A percentile compares a stretch with the other conserved stretches of the same genome.
Conservation (phyloP, 2,329 filamentous ascomycete species). For the Pestalotiopsis sp. region DNA sequence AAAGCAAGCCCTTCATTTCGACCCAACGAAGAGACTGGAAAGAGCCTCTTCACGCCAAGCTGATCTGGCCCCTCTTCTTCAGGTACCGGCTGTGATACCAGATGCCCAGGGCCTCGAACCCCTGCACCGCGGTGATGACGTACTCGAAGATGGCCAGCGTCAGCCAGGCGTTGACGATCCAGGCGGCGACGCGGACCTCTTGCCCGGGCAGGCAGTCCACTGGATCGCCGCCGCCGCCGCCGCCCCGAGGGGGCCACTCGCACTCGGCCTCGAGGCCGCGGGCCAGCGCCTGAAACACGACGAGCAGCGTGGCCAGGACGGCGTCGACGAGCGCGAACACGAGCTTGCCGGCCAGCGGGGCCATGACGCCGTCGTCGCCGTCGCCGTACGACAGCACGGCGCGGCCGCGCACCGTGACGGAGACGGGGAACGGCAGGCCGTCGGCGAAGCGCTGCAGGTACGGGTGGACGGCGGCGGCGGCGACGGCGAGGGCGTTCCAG, state of each 20-base stretch:
- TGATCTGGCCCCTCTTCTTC: conserved; percentile 16
- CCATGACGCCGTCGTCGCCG: conserved; percentile 14
- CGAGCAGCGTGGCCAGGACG: conserved; percentile 12
- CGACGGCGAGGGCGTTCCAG: conserved; percentile 14
- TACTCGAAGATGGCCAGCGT: conserved; percentile 12
- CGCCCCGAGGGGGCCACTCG: background rate
- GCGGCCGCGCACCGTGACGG: conserved; percentile 11
- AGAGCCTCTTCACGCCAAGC: conserved; percentile 8
- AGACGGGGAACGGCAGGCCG: conserved; percentile 15
- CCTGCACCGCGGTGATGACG: conserved; percentile 9
- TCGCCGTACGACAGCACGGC: conserved; percentile 14
- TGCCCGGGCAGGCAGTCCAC: background rate
- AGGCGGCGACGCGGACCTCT: conserved; percentile 4
- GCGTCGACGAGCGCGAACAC: conserved; percentile 6
- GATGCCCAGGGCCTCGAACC: conserved; percentile 13
- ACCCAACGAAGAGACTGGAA: background rate
- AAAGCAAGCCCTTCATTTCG: background rate
- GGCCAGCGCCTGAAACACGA: conserved; percentile 11
- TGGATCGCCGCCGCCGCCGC: too few relatives aligned
- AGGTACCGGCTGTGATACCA: conserved; percentile 15
- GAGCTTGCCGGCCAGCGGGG: conserved; percentile 15
- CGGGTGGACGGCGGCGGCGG: conserved; percentile 15
- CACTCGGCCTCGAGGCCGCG: conserved; percentile 14
- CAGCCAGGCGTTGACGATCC: conserved; percentile 15
- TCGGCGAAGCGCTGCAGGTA: conserved; percentile 17